These are phyloP conservation scores for Fraxinus dipetala DNA, from an alignment of 305 asterid species.

Conservation along the genomic window DNA sequence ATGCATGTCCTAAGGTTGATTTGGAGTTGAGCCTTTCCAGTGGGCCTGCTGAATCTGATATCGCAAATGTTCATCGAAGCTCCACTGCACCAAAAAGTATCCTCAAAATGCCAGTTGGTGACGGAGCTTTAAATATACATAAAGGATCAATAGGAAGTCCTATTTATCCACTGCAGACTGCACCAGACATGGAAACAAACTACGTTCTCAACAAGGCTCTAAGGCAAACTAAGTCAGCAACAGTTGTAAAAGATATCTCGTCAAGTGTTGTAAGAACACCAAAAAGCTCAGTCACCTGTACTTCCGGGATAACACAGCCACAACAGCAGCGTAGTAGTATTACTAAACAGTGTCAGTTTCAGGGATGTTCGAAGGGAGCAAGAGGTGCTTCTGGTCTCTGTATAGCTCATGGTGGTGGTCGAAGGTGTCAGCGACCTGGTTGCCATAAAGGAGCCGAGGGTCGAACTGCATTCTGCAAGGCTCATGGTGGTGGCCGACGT, in stretches of 20 bases:
- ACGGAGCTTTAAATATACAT: conserved; percentile 35
- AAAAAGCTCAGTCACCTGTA: conserved; percentile 90
- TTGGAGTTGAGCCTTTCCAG: conserved; percentile 77
- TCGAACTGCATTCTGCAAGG: conserved; percentile 97
- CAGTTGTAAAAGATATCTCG: conserved; percentile 49
- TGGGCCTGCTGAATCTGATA: conserved; percentile 62
- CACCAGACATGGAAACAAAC: conserved; percentile 32
- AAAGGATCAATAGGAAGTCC: conserved; percentile 46
- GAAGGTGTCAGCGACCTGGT: conserved; percentile 80
- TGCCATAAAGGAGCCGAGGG: conserved; percentile 96
- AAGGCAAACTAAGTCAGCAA: conserved; percentile 33
- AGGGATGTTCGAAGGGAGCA: conserved; percentile 86
- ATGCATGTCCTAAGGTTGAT: conserved; percentile 61
- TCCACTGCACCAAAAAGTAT: conserved; percentile 32
- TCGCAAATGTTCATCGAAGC: conserved; percentile 48
- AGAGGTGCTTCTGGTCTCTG: conserved; percentile 97
- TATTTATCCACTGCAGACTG: conserved; percentile 30
- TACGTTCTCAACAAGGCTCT: conserved; percentile 41
- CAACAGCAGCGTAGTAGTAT: conserved; percentile 61
- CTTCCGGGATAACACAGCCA: conserved; percentile 78
- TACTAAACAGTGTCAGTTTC: conserved; percentile 75
- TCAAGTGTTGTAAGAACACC: conserved; percentile 53
- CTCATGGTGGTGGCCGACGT: conserved; percentile 97
- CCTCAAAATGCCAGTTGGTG: conserved; percentile 25
- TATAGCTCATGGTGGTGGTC: conserved; percentile 96